Base-by-base conservation (phyloP, 106 monocot species). In the Gastrodia elata region DNA sequence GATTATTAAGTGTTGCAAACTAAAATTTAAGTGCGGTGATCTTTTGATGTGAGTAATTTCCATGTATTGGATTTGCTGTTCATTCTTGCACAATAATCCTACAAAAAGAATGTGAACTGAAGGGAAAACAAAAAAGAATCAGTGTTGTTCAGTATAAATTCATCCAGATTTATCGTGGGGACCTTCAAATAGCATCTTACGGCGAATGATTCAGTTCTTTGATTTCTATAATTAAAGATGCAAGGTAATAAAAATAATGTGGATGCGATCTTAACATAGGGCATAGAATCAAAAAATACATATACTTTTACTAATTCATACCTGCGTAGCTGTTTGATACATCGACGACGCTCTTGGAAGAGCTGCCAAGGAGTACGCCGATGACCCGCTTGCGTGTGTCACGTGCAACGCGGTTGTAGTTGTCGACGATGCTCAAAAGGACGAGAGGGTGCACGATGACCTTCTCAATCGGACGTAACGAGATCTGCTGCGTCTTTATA, bases 271-370 rank as follows among this genome's bases (percentile, higher is more conserved):
- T 61, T 61, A 14, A 52, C 22, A 61, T 0, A 61, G 11, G 10
- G 30, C 10, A 30, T 8, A 13, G 30, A 85, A 67, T 20, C 67
- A 71, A 71, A 71, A 13, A 1, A 71, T 42, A 44, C 22, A 61
- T 30, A 61, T 30, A 32, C 32, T 44, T 8, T 11, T 44, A 15
- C 1, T 27, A 61, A 32, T 9, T 1, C 30, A 5, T 38, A 97
- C 97, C 93, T 10, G 93, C 98, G 77, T 91, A 98, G 91, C 88
- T 91, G 79, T 98, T 98, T 81, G 98, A 91, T 77, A 98, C 91
- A 52, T 93, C 98, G 78, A 93, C 98, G 68, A 82, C 84, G 65
- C 93, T 93, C 25, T 85, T 84, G 81, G 75, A 86, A 65, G 91
- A 74, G 71, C 83, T 81, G 20, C 98, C 98, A 49, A 98, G 98